Base-by-base conservation (phyloP, 2,329 filamentous ascomycete genomes). In the Coniella vitis region DNA sequence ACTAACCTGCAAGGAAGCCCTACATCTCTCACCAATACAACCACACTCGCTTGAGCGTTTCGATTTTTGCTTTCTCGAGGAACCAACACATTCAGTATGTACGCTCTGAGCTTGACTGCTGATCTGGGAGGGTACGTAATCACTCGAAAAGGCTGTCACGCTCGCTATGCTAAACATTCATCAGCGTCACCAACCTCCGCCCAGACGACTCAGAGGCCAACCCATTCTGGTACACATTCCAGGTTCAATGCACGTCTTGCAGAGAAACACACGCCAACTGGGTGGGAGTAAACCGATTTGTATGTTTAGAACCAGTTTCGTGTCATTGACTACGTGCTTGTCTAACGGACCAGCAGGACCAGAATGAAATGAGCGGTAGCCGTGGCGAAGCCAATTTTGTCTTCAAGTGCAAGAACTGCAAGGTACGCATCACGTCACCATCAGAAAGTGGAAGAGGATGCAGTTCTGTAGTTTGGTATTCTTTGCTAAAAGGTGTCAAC, bases 361-460 rank as follows among this genome's bases (percentile, higher is more conserved):
- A 75, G 61, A 90, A 94, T 63, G 90, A 96, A 56, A 83, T 96
- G 66, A 93, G 88, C 55, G 90, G 90, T 32, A 96, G 90, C 66
- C 81, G 89, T 61, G 93, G 93, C 56, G 90, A 97, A 68, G 93
- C 93, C 53, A 97, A 97, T 68, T 98, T 98, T 68, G 93, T 98
- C n/a, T 98, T 93, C 91, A 90, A 83, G 67, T 98, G 93, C 78
- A 95, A 94, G 69, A 91, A 93, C 64, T 98, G 93, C 83, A 94
- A 93, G 80, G 90, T 93, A 57, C 25, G 69, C 64, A 32, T 20
- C 20, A 13, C n/a, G n/a, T n/a, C n/a, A n/a, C n/a, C n/a, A n/a
- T n/a, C 19, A 25, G 4, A 19, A 31, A 5, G 32, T 46, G 4
- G 21, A 16, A 47, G 25, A 20, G 19, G n/a, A 14, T 7, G n/a